Conservation (phyloP, 129 eudicot species). For the Flaveria brownii region DNA sequence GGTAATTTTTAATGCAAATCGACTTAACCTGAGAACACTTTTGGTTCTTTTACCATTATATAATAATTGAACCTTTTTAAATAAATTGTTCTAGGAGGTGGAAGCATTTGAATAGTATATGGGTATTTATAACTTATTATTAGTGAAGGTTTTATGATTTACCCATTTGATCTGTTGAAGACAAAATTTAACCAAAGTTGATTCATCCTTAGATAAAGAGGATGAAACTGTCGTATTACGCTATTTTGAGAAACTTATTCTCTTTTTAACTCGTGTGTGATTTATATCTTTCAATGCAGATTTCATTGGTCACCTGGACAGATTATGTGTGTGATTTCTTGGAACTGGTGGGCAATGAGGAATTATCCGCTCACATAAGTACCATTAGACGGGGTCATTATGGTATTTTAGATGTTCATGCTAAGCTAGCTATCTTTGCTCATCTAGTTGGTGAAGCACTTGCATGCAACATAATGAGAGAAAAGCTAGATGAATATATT, state of each 20-base stretch:
- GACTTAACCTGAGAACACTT: not conserved
- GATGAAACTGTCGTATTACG: not conserved
- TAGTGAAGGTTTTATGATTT: not conserved
- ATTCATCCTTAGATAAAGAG: not conserved
- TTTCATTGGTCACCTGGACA: constrained; percentile 72
- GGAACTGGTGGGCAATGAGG: constrained; percentile 52
- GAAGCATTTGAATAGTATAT: constrained; percentile 11
- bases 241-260: not conserved
- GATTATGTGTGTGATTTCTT: constrained; percentile 87
- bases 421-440: constrained; percentile 61
- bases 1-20: not conserved
- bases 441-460: constrained; percentile 58
- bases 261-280: constrained; percentile 22
- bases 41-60: not conserved
- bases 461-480: constrained; percentile 61
- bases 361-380: constrained; percentile 41
- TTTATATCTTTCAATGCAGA: constrained; percentile 49
- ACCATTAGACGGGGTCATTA: constrained; percentile 90
- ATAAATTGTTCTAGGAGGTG: not conserved
- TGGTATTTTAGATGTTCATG: constrained; percentile 58
- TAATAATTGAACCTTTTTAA: not conserved
- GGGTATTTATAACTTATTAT: not conserved
- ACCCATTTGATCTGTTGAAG: not conserved
- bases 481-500: constrained; percentile 65
- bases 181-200: not conserved